Base-by-base conservation (phyloP, 2,329 filamentous ascomycete genomes). In the Colletotrichum sidae region DNA sequence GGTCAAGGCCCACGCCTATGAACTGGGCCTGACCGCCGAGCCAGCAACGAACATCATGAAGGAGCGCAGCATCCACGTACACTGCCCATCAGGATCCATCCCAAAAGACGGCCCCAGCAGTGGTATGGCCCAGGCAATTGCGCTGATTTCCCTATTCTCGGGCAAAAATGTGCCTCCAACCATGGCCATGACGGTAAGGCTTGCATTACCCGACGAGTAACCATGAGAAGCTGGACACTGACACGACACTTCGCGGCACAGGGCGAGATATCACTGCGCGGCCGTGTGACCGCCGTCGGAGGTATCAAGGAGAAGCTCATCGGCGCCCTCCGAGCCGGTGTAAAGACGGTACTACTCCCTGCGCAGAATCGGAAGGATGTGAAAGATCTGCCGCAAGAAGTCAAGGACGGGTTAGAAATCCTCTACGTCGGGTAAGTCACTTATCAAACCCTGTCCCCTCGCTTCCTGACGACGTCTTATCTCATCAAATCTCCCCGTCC, bases 281-380 rank as follows among this genome's bases (percentile, higher is more conserved):
- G 96, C 25, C 89, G 94, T 69, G 92, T 99, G 61, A 93, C 96
- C 79, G 93, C 95, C 34, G 96, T 99, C 41, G 96, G 96, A 57
- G 96, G 96, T 15, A 98, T 99, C 81, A 97, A 98, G 80, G 95
- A 99, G 87, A 99, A 99, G 79, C 85, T 98, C 57, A 98, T 99
- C 74, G 96, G 96, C 25, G 96, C 96, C 8, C 84, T 96, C 74
- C 87, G 95, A 60, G 96, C 96, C 2, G 96, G 96, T 35, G 95
- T 99, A 67, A 97, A 97, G 85, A 95, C 93, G 38, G 95, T 99
- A 8, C 78, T 99, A 66, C 82, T 99, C 8, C 96, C 96, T 3
- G 87, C 90, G 38, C 91, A 92, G 71, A 99, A 99, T 77, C 87
- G 90, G 69, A 98, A 98, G 80, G 96, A 99, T 75, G 91, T 92